Evolutionary conservation across 2,329 filamentous ascomycete genomes (phyloP).

Genomic region (Alternaria brassicicola): DNA sequence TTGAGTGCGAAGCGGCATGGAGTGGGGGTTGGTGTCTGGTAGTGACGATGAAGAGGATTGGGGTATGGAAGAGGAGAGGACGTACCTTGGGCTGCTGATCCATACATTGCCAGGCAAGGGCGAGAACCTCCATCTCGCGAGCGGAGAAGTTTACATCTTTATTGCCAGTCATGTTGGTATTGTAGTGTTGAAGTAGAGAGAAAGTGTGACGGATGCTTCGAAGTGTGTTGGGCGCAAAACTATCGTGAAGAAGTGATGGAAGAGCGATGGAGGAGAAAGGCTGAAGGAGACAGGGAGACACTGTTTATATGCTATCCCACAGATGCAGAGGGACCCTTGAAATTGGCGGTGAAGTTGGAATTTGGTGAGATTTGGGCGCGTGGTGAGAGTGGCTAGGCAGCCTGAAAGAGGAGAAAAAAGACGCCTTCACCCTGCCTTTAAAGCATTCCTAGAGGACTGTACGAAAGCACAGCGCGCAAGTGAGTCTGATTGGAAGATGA

Average conservation of each 20-base stretch:
- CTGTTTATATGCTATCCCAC: background rate
- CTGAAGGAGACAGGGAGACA: background rate
- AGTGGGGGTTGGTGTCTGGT: background rate
- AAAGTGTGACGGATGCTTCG: background rate
- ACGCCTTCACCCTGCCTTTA: constrained; percentile 5
- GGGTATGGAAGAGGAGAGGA: background rate
- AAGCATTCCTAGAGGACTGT: background rate
- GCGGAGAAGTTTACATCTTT: constrained; percentile 21
- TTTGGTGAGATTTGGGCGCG: background rate
- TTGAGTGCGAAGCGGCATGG: background rate
- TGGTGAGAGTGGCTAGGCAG: constrained; percentile 13
- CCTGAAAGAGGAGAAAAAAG: constrained; percentile 5
- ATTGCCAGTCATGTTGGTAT: constrained; percentile 17
- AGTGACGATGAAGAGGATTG: background rate
- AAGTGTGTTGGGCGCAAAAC: background rate
- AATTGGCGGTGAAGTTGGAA: constrained; percentile 8
- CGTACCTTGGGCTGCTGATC: constrained; percentile 41
- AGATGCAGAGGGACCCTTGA: background rate
- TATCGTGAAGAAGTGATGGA: constrained; percentile 3
- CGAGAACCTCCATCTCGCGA: constrained; percentile 41
- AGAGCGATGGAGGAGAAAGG: background rate
- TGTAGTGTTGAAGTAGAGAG: background rate
- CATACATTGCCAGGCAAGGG: constrained; percentile 45
- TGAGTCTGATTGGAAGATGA: background rate
- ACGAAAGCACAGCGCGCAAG: background rate